Percentiles rank a stretch among this genome's conserved stretches.
Conservation (phyloP, 1,284 basidiomycete species). For the Ustilago tritici region DNA sequence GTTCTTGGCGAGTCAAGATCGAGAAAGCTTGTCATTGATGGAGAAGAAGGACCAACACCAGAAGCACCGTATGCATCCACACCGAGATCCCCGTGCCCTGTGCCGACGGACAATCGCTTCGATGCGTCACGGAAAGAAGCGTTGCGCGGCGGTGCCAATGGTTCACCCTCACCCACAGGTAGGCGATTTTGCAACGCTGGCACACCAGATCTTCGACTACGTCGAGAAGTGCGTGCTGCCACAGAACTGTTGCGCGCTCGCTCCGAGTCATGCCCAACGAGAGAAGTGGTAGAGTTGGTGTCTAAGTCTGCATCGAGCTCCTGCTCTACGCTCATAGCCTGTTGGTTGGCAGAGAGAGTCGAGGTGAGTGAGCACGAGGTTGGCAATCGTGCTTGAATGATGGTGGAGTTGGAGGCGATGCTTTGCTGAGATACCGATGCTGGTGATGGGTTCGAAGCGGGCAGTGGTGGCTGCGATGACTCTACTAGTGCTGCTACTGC, state of each 20-base stretch:
- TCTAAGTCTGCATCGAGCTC: conserved; percentile 32
- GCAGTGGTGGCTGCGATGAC: background rate
- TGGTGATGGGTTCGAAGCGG: conserved; percentile 7
- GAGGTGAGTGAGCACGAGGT: conserved; percentile 24
- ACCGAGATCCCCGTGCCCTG: conserved; percentile 42
- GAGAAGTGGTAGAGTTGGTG: conserved; percentile 4
- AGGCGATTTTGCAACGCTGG: conserved; percentile 35
- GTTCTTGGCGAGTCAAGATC: conserved; percentile 49
- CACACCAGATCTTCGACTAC: conserved; percentile 35
- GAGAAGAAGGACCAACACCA: conserved; percentile 22
- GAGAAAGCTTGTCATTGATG: conserved; percentile 45
- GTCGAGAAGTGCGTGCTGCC: conserved; percentile 24
- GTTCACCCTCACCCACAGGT: conserved; percentile 41
- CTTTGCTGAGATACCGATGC: conserved; percentile 37
- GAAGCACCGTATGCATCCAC: conserved; percentile 22
- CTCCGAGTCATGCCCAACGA: conserved; percentile 11
- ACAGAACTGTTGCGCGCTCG: conserved; percentile 9
- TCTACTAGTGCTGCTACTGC: background rate
- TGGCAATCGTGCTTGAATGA: conserved; percentile 33
- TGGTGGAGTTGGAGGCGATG: conserved; percentile 38
- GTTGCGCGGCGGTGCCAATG: conserved; percentile 39
- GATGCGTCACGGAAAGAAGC: conserved; percentile 46
- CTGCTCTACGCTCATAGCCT: conserved; percentile 46
- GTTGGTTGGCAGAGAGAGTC: conserved; percentile 19
- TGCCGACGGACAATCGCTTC: conserved; percentile 26